These are phyloP conservation scores for Salvia miltiorrhiza DNA, from an alignment of 257 asterid species.

Conservation along the genomic window DNA sequence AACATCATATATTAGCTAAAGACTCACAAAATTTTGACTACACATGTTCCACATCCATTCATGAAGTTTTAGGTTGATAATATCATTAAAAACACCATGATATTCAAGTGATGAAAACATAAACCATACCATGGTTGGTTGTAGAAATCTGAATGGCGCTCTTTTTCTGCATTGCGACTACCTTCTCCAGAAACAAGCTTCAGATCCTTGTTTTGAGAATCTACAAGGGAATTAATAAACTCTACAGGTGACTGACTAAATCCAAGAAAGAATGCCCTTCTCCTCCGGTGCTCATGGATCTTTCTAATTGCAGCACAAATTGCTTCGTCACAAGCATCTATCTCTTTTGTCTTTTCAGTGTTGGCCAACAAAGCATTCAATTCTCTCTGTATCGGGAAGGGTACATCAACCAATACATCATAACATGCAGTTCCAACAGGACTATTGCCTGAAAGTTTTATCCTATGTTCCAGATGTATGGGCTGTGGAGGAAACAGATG, in stretches of 20 bases:
- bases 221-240: slow-evolving; percentile 76
- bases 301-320: slow-evolving; percentile 86
- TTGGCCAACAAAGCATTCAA: slow-evolving; percentile 76
- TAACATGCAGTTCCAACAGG: slow-evolving; percentile 94
- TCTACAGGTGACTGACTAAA: slow-evolving; percentile 97
- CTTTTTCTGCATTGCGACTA: slow-evolving; percentile 80
- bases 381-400: slow-evolving; percentile 92
- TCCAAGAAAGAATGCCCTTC: slow-evolving; percentile 96
- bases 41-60: not conserved
- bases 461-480: slow-evolving; percentile 87
- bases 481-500: slow-evolving; percentile 88
- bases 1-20: not conserved
- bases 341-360: slow-evolving; percentile 91
- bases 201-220: slow-evolving; percentile 90
- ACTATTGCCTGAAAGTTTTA: slow-evolving; percentile 78
- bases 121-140: slow-evolving; percentile 86
- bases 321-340: slow-evolving; percentile 91
- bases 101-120: slow-evolving; percentile 17
- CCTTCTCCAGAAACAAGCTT: slow-evolving; percentile 79
- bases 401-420: slow-evolving; percentile 84
- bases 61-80: not conserved
- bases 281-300: slow-evolving; percentile 87
- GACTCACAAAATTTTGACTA: not conserved
- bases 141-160: slow-evolving; percentile 84
- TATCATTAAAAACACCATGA: not conserved